Conservation (phyloP, 2,329 filamentous ascomycete genomes). For the Diaporthe aspalathi region DNA sequence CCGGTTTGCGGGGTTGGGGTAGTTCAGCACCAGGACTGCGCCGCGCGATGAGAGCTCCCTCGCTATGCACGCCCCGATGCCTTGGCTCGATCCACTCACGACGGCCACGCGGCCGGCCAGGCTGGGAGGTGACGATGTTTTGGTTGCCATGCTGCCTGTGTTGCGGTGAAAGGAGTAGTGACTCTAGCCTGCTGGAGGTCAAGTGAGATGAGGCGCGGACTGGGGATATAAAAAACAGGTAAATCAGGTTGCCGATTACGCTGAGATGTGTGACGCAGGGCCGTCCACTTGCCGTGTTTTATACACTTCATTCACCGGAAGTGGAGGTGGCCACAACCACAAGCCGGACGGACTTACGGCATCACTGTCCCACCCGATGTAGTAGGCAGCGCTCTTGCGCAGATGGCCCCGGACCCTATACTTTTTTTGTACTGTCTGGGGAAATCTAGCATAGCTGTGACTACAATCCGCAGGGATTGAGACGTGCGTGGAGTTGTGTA, state of each 20-base stretch:
- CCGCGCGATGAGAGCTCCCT: slow-evolving; percentile 28
- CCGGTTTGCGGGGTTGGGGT: neutral
- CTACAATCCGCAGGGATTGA: no score
- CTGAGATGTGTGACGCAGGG: neutral
- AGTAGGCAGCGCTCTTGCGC: no score
- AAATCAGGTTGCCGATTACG: no score
- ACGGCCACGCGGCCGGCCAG: neutral
- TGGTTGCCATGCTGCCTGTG: neutral
- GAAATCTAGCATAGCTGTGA: no score
- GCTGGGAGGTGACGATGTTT: neutral
- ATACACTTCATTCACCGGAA: neutral
- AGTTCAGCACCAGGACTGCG: slow-evolving; percentile 21
- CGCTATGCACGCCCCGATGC: slow-evolving; percentile 26
- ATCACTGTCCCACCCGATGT: neutral
- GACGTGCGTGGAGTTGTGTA: no score
- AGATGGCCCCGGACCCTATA: no score
- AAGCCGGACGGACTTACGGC: slow-evolving; percentile 5
- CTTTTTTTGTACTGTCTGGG: no score
- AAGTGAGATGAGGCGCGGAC: neutral
- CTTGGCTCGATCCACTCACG: neutral
- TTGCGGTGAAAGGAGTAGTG: no score
- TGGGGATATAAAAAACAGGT: neutral
- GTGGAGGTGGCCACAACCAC: neutral
- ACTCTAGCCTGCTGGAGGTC: neutral
- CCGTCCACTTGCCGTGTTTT: neutral